Evolutionary conservation across 108 stramenopile genomes (phyloP), one percentile per base, ranked within the genome.

Genomic region (Cyclotella cryptica): DNA sequence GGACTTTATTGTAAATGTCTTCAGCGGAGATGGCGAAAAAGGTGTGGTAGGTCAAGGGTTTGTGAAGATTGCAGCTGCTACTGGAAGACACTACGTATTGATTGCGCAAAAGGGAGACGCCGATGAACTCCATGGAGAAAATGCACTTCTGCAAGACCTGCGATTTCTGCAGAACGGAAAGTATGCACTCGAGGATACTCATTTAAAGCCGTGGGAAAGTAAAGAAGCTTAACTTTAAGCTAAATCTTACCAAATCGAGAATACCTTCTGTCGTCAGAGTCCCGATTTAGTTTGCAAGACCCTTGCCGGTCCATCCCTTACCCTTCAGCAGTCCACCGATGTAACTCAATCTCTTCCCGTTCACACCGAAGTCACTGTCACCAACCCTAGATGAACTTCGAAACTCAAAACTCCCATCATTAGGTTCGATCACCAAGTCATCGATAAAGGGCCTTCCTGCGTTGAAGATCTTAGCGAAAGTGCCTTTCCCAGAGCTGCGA

Each of bases 381-480:
- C 95, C 95, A n/a, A 93, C 74, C 14, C 95, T 84, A 61, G 86
- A 87, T 6, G 85, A 65, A 29, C 86, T 88, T n/a, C 83, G 64
- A 15, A 92, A 86, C 53, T 84, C 72, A 28, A 92, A 92, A 1
- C 61, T 67, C 14, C 85, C 89, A 47, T 73, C 84, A 47, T 79
- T 83, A 10, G 63, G 72, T 52, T 87, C 85, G 40, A 96, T 65
- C 24, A 83, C 79, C 61, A 96, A 74, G 79, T 96, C 95, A 72
- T 96, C 95, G 0, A 91, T 78, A 69, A 93, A 96, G 18, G 95
- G 92, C 53, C 90, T 93, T n/a, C 93, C 93, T 29, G 80, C 92
- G 62, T 96, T 96, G 79, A 96, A 89, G 24, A 85, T 78, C 72
- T 90, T 96, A 26, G 95, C 95, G 62, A 92, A 93, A 68, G 84